Conservation (phyloP, 345 rosid genomes). For the Clarkia xantiana region DNA sequence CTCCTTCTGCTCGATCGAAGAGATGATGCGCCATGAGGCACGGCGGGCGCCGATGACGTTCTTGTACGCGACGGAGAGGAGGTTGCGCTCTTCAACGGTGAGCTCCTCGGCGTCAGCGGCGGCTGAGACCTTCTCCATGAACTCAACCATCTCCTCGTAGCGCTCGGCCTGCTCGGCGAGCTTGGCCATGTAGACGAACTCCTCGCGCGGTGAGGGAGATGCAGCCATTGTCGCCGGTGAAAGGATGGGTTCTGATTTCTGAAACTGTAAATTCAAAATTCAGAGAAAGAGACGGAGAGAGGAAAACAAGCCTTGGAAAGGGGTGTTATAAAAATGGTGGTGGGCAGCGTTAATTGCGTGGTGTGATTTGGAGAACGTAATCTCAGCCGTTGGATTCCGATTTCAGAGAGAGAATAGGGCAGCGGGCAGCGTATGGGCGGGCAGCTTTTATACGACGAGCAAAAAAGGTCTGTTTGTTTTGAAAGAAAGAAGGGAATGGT, state of each 20-base stretch:
- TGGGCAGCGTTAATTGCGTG: slow-evolving; percentile 5
- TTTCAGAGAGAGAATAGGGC: slow-evolving; percentile 2
- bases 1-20: slow-evolving; percentile 64
- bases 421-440: neutral
- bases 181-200: slow-evolving; percentile 41
- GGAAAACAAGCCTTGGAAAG: slow-evolving; percentile 10
- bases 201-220: slow-evolving; percentile 50
- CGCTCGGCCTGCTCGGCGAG: slow-evolving; percentile 19
- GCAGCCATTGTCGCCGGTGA: slow-evolving; percentile 10
- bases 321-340: slow-evolving; percentile 28
- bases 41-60: slow-evolving; percentile 49
- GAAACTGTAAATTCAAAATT: neutral
- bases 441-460: slow-evolving; percentile 2
- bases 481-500: neutral
- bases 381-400: slow-evolving; percentile 36
- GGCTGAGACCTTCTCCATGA: slow-evolving; percentile 61
- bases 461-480: neutral
- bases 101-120: slow-evolving; percentile 41
- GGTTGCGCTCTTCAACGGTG: slow-evolving; percentile 48
- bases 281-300: slow-evolving; percentile 3
- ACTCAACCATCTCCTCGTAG: slow-evolving; percentile 66
- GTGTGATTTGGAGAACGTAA: slow-evolving; percentile 8
- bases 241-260: neutral
- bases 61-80: slow-evolving; percentile 48
- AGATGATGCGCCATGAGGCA: slow-evolving; percentile 47